Base-by-base conservation (phyloP, 257 asterid genomes). In the Jacaranda copaia region DNA sequence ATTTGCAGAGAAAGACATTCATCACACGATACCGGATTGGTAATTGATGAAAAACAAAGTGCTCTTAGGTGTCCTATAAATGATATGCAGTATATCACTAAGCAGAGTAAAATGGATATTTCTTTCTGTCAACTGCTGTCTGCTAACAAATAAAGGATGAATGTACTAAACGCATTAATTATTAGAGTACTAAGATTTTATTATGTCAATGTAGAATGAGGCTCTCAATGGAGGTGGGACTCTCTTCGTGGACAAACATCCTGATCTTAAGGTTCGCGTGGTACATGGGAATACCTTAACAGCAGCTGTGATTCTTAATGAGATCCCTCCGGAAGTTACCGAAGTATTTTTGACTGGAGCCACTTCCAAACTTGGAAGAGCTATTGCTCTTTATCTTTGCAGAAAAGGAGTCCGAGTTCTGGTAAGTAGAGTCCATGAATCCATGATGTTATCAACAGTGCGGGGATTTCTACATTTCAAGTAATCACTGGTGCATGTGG, bases 231-330 rank as follows among this genome's bases (percentile, higher is more conserved):
- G 98, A 79, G 99, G 99, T 0, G 99, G 99, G 38, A 87, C 90
- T 2, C 80, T 95, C 69, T 95, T 95, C 42, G 91, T 95, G 70
- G 76, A 95, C 73, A 88, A 90, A 78, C 92, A 87, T 75, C 90
- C 91, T 3, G 74, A 90, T 78, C 98, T 95, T 51, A 91, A 70
- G 62, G 99, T 95, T 2, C 86, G 96, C 3, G 98, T 95, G 1
- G 98, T 93, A 6, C 99, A 96, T 43, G 98, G 99, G 1, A 96
- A 96, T 71, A 96, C 99, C 19, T 78, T 95, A 78, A 95, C 99
- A 63, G 99, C 99, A 62, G 99, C 97, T 2, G 98, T 89, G 76
- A 95, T 89, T 32, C 87, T 95, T 18, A 81, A 88, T 25, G 91
- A 89, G 81, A 83, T 95, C 36, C 89, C 96, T 3, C 49, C 75